Percentiles rank a stretch among this genome's conserved stretches.
Evolutionary conservation across 2,329 filamentous ascomycete genomes (phyloP).

Genomic region (Ophiostoma sp.): DNA sequence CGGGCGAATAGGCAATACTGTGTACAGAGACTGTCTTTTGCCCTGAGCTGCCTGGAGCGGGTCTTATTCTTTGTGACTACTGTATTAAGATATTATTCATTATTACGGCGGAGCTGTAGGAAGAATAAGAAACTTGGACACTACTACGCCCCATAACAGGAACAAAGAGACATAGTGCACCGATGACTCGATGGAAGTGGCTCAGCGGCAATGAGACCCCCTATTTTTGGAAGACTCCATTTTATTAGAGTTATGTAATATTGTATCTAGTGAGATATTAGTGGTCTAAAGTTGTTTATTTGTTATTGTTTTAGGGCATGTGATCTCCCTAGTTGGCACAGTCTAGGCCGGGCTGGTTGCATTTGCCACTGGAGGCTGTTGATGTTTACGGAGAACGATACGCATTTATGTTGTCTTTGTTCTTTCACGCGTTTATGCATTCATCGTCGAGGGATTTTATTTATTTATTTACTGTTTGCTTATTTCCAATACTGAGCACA

Average conservation of each 20-base stretch:
- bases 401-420: not conserved
- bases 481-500: no score
- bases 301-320: slow-evolving; percentile 10
- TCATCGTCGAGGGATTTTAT: not conserved
- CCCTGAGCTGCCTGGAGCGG: slow-evolving; percentile 5
- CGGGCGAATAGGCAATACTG: no score
- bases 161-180: not conserved
- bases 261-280: not conserved
- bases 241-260: not conserved
- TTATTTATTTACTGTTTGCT: not conserved
- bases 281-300: not conserved
- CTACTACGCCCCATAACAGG: not conserved
- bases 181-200: slow-evolving; percentile 5
- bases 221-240: slow-evolving; percentile 10
- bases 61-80: not conserved
- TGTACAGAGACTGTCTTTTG: slow-evolving; percentile 4
- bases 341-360: slow-evolving; percentile 1
- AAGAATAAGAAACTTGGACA: not conserved
- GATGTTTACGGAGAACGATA: no score
- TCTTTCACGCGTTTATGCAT: not conserved
- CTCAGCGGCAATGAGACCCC: slow-evolving; percentile 12
- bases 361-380: not conserved
- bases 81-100: not conserved
- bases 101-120: not conserved
- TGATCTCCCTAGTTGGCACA: not conserved